Percentiles rank a stretch among this genome's conserved stretches.
Evolutionary conservation across 2,329 filamentous ascomycete species (phyloP).

Genomic region (Paraphaeosphaeria minitans): DNA sequence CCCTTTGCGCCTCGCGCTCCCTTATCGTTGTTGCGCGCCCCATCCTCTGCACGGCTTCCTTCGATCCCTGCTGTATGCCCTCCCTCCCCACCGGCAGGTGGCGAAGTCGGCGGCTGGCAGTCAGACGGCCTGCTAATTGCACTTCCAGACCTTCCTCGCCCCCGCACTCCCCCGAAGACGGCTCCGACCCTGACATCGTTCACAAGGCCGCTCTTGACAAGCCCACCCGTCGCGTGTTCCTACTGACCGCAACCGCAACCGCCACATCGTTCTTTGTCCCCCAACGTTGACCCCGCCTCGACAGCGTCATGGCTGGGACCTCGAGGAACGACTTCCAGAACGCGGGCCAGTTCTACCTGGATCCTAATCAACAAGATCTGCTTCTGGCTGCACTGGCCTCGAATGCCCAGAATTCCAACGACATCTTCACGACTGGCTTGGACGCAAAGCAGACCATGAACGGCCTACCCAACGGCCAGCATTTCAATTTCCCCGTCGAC

Average conservation of each 20-base stretch:
- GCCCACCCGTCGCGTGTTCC: not conserved
- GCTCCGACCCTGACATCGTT: not conserved
- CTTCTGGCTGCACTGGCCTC: conserved; percentile 55
- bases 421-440: conserved; percentile 32
- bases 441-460: conserved; percentile 26
- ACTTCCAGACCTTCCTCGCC: conserved; percentile 4
- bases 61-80: not conserved
- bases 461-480: conserved; percentile 29
- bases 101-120: conserved; percentile 2
- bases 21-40: not conserved
- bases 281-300: conserved; percentile 24
- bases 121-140: conserved; percentile 8
- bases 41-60: not conserved
- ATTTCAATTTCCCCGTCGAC: conserved; percentile 42
- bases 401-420: conserved; percentile 46
- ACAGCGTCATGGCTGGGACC: conserved; percentile 43
- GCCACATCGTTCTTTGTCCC: not conserved
- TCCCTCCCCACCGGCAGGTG: not conserved
- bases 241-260: not conserved
- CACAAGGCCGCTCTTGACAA: conserved; percentile 2
- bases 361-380: conserved; percentile 54
- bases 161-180: conserved; percentile 1
- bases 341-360: conserved; percentile 51
- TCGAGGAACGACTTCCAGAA: conserved; percentile 46
- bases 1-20: not conserved